Evolutionary conservation across 768 basidiomycete species (phyloP), one percentile per base, ranked within the genome.

Genomic region (Neoboletus brunneissimus): DNA sequence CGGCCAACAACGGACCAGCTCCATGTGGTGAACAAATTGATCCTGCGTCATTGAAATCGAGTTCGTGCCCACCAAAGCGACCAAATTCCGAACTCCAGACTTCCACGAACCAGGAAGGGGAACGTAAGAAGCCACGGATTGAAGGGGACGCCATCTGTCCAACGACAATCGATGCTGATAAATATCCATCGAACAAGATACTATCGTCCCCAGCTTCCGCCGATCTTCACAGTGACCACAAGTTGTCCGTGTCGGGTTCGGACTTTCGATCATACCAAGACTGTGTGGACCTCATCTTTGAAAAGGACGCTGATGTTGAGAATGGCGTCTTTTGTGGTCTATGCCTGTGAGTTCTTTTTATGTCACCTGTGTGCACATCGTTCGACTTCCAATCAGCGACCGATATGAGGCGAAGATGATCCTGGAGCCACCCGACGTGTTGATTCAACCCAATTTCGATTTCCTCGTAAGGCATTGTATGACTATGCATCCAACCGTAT

Each of bases 391-490:
- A 8, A 38, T 48, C 42, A 72, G 71, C 16, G 60, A 63, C 56
- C 72, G 71, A 40, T 58, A 64, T 22, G 63, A 72, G 18, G 61
- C 55, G 11, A 48, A 58, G 11, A 62, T 70, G 70, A 58, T 68
- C 37, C 58, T 56, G 1, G 71, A 72, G 29, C 67, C 62, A 29
- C 71, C 71, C 3, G 71, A 70, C 35, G 55, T 73, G 10, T 48
- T 72, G 22, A 37, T 67, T 44, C 49, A 59, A 29, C 70, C 71
- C 7, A 57, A 61, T 15, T 70, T 77, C 37, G 77, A 81, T 45
- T 68, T 76, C 47, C 74, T 82, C n/a, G 65, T 80, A 4, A 68
- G 64, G 41, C 85, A 86, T 61, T 82, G 79, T 64, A 66, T 71
- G 59, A 68, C 63, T 15, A 77, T 79, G 57, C 85, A 86, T 49